Evolutionary conservation across 2,329 filamentous ascomycete species (phyloP).

Genomic region (Fusarium abutilonis): DNA sequence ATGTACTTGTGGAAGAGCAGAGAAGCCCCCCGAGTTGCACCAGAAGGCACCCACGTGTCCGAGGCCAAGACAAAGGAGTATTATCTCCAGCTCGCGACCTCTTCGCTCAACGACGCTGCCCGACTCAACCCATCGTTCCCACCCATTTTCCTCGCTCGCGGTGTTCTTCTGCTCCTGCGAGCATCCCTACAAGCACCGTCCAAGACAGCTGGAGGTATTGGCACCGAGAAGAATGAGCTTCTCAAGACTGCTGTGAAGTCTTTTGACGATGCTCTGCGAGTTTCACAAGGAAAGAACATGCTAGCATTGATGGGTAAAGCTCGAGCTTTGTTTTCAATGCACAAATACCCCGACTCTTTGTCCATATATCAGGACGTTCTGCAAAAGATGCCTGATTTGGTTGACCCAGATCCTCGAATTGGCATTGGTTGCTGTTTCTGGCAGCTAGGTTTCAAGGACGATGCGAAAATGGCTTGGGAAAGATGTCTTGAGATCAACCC

Average conservation of each 20-base stretch:
- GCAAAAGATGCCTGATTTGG: constrained; percentile 83
- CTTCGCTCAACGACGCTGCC: constrained; percentile 92
- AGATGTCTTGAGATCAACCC: constrained; percentile 82
- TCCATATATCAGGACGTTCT: constrained; percentile 88
- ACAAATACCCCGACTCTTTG: constrained; percentile 85
- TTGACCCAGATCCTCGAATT: constrained; percentile 93
- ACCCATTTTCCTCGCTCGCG: constrained; percentile 88
- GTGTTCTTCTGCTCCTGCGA: constrained; percentile 86
- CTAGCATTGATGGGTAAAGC: constrained; percentile 92
- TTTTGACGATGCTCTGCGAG: constrained; percentile 91
- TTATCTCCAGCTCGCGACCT: constrained; percentile 90
- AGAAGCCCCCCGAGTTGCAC: constrained; percentile 72
- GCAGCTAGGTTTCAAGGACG: constrained; percentile 94
- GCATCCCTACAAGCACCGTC: constrained; percentile 84
- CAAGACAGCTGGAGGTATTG: constrained; percentile 71
- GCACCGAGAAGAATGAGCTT: constrained; percentile 80
- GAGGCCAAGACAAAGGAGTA: constrained; percentile 92
- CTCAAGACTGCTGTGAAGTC: constrained; percentile 87
- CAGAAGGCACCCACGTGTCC: constrained; percentile 70
- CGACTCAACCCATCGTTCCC: constrained; percentile 92
- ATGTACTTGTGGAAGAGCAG: constrained; percentile 90
- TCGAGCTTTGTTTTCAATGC: constrained; percentile 84
- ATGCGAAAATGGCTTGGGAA: constrained; percentile 91
- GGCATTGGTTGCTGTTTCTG: constrained; percentile 97
- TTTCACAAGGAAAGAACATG: constrained; percentile 87